Base-by-base conservation (phyloP, 2,329 filamentous ascomycete species). In the Colletotrichum gloeosporioides region DNA sequence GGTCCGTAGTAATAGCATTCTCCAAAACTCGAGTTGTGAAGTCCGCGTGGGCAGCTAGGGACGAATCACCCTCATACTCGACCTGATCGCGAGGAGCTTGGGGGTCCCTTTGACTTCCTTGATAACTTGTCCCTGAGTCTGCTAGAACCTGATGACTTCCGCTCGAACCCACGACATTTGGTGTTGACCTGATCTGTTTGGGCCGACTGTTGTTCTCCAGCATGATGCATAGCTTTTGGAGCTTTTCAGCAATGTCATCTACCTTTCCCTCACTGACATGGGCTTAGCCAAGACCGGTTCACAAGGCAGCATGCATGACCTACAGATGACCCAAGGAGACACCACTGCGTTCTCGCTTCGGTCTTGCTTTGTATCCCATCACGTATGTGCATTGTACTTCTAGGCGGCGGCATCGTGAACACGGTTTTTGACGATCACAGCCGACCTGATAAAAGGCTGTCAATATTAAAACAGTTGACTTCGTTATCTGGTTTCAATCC, bases 61-160 rank as follows among this genome's bases (percentile, higher is more conserved):
- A 57, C 0, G 53, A 57, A 22, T 57, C 53, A 25, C 53, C 53
- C 22, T 22, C 15, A 0, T 57, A 57, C 6, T 57, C n/a, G 0
- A 16, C n/a, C 53, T 57, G n/a, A 0, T 57, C n/a, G n/a, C 2
- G 0, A 16, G 53, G 16, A 10, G 0, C n/a, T n/a, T 16, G 3
- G 53, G 10, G 25, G 3, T 25, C 53, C 2, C 4, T 7, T 8
- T 25, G 25, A 8, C 18, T 22, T 15, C 12, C 25, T 27, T 1
- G 12, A 12, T 16, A n/a, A 22, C 0, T 0, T n/a, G 4, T 55
- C 1, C 3, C n/a, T 25, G 22, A 9, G 1, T 55, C 49, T 55
- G 2, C 10, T 39, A 3, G 0, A 39, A 4, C 15, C 0, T 18
- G 12, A 7, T 1, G n/a, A 25, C 49, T 55, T 55, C 22, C 22